These are phyloP conservation scores for Catunica adiposa DNA, from an alignment of 2,329 filamentous ascomycete genomes.

Conservation along the genomic window DNA sequence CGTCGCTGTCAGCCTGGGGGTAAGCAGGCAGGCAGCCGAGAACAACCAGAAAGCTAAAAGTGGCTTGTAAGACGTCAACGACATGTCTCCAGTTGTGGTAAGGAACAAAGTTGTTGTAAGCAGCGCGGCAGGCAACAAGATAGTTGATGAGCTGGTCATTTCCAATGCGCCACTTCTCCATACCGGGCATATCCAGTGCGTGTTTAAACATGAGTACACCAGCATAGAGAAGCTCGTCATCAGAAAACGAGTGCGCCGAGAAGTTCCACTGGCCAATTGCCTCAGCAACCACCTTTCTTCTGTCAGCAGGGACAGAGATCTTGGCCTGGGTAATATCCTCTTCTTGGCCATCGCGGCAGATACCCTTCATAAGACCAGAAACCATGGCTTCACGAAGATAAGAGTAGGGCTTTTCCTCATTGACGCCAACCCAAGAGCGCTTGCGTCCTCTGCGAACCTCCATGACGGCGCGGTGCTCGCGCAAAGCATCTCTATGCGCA, in stretches of 20 bases:
- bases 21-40: constrained; percentile 62
- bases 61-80: constrained; percentile 84
- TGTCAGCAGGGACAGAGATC: constrained; percentile 49
- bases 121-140: constrained; percentile 69
- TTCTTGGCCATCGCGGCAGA: constrained; percentile 53
- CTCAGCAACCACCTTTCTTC: constrained; percentile 47
- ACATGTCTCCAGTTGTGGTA: constrained; percentile 99
- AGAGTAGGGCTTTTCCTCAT: constrained; percentile 71
- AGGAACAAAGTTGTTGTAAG: constrained; percentile 92
- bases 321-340: constrained; percentile 47
- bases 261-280: constrained; percentile 73
- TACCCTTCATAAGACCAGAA: constrained; percentile 73
- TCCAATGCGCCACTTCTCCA: constrained; percentile 65
- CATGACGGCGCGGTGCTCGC: constrained; percentile 55
- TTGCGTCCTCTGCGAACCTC: constrained; percentile 62
- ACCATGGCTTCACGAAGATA: constrained; percentile 91
- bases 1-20: constrained; percentile 22
- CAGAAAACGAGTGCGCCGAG: constrained; percentile 72
- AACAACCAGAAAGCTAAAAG: constrained; percentile 74
- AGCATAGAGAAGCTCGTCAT: constrained; percentile 78
- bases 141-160: constrained; percentile 71
- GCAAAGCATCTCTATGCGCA: constrained; percentile 57
- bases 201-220: constrained; percentile 83
- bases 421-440: constrained; percentile 79
- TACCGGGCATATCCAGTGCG: constrained; percentile 62